Evolutionary conservation across 1,284 basidiomycete genomes (phyloP).

Genomic region (Leccinum fuscescens): DNA sequence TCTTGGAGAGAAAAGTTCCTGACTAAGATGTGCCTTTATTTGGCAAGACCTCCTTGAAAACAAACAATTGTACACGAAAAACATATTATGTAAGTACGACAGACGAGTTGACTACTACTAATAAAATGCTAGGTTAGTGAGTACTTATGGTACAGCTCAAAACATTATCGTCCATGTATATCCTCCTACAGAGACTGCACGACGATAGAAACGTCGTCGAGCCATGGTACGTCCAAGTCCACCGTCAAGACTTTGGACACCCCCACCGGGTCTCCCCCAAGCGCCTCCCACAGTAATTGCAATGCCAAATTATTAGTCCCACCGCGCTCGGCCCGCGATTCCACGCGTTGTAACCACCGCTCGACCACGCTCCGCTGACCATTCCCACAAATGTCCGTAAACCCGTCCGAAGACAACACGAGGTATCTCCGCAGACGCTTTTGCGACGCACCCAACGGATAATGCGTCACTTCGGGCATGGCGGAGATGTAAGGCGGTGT

Average conservation of each 20-base stretch:
- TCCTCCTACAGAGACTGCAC: constrained; percentile 51
- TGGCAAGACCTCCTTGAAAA: not conserved
- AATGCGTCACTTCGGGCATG: constrained; percentile 60
- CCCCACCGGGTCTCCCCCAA: constrained; percentile 56
- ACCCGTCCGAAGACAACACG: constrained; percentile 65
- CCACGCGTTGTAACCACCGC: constrained; percentile 40
- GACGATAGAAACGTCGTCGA: constrained; percentile 69
- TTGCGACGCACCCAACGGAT: constrained; percentile 38
- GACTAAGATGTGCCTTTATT: not conserved
- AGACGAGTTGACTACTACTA: not conserved
- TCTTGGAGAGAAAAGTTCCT: not conserved
- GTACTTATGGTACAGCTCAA: not conserved
- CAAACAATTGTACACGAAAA: constrained; percentile 9
- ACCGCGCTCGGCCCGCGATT: constrained; percentile 7
- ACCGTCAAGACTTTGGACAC: constrained; percentile 63
- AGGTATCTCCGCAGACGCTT: constrained; percentile 45
- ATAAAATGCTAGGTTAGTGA: constrained; percentile 11
- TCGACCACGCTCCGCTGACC: constrained; percentile 44
- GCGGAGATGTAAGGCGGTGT: constrained; percentile 71
- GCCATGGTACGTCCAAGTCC: constrained; percentile 64
- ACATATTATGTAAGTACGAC: not conserved
- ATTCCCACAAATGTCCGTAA: constrained; percentile 57
- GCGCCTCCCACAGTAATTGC: constrained; percentile 51
- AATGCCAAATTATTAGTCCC: constrained; percentile 41
- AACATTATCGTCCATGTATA: not conserved